phyloP scores from a whole-genome alignment of 2,329 filamentous ascomycete species.

The Thielaviopsis populi region DNA sequence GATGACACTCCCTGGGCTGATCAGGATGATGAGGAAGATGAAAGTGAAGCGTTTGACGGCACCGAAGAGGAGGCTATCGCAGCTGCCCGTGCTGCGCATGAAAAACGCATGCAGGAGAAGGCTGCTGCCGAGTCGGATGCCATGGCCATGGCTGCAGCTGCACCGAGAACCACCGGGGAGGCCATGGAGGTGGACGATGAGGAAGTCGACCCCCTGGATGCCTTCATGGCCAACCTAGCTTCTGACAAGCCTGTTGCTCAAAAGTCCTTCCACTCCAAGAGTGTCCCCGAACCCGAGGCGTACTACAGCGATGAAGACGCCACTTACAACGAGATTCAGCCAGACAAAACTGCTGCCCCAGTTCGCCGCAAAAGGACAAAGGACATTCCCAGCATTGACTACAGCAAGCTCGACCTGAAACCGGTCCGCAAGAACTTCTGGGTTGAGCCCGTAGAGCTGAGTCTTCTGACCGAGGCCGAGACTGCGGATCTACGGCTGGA shows the following conservation, averaged over 20 bases:
- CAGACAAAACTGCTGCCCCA: conserved; percentile 37
- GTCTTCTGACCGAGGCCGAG: conserved; percentile 71
- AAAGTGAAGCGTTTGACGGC: conserved; percentile 59
- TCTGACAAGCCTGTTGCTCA: conserved; percentile 26
- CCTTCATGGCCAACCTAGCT: conserved; percentile 74
- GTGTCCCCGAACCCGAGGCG: conserved; percentile 57
- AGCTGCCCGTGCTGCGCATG: conserved; percentile 69
- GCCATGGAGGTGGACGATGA: conserved; percentile 43
- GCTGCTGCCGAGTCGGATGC: conserved; percentile 18
- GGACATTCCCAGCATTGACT: conserved; percentile 78
- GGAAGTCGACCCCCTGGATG: conserved; percentile 74
- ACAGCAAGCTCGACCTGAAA: conserved; percentile 71
- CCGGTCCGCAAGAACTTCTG: conserved; percentile 91
- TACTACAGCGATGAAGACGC: conserved; percentile 81
- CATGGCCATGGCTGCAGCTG: conserved; percentile 19
- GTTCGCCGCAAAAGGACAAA: conserved; percentile 68
- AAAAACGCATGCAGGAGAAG: conserved; percentile 49
- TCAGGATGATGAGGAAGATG: conserved; percentile 54
- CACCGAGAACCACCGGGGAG: conserved; percentile 25
- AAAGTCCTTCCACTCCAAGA: conserved; percentile 25
- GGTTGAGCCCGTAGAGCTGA: conserved; percentile 72
- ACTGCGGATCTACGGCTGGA: conserved; percentile 68
- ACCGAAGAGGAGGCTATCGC: conserved; percentile 81
- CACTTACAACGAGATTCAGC: conserved; percentile 35
- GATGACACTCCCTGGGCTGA: conserved; percentile 46